Conservation (phyloP, 1,139 yeast species). For the Chernovozyma aurita region DNA sequence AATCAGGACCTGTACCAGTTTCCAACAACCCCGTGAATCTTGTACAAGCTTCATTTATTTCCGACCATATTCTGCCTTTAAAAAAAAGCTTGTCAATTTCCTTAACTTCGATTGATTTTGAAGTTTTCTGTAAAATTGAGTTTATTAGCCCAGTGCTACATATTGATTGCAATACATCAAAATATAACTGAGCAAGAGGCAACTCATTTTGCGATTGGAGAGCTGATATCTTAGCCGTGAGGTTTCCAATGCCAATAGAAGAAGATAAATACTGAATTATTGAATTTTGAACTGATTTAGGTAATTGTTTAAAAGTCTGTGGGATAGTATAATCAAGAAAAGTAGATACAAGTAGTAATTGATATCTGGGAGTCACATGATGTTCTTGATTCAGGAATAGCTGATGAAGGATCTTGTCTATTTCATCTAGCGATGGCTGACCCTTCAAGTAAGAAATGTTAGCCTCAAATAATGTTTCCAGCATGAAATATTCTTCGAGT, state of each 20-base stretch:
- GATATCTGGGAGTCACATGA: background rate
- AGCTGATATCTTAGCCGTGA: slow-evolving; percentile 16
- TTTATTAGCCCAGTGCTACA: background rate
- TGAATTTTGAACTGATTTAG: slow-evolving; percentile 8
- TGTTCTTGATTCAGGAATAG: background rate
- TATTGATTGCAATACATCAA: slow-evolving; percentile 9
- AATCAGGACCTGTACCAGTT: slow-evolving; percentile 10
- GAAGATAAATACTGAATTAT: slow-evolving; percentile 17
- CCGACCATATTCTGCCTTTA: slow-evolving; percentile 27
- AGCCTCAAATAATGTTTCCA: background rate
- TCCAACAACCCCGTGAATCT: too few species aligned
- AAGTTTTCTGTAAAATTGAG: too few species aligned
- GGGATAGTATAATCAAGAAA: slow-evolving; percentile 33
- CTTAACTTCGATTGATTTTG: slow-evolving; percentile 14
- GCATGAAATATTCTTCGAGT: too few species aligned
- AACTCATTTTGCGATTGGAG: background rate
- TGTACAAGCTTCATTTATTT: slow-evolving; percentile 19
- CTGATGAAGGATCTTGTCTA: slow-evolving; percentile 10
- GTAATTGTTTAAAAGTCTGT: slow-evolving; percentile 17
- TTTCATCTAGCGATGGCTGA: slow-evolving; percentile 16
- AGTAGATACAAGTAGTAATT: slow-evolving; percentile 16
- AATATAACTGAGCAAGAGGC: slow-evolving; percentile 4
- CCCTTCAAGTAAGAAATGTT: slow-evolving; percentile 12
- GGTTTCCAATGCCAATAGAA: slow-evolving; percentile 27
- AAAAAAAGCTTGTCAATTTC: slow-evolving; percentile 37